Conservation (phyloP, 768 basidiomycete species). For the Strobilomyces confusus region DNA sequence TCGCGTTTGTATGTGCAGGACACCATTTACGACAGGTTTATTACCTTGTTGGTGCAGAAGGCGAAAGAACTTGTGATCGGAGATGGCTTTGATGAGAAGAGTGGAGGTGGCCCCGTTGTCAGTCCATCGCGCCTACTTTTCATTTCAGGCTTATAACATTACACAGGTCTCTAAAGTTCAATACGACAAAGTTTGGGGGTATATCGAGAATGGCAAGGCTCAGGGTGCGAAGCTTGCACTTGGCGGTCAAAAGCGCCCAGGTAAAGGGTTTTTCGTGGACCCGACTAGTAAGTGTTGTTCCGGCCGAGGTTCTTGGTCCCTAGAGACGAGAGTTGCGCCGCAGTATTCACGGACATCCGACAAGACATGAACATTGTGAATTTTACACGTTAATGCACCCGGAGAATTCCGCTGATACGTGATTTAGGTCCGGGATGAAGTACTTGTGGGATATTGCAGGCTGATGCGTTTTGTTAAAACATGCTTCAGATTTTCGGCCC, state of each 20-base stretch:
- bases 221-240: slow-evolving; percentile 76
- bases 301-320: slow-evolving; percentile 1
- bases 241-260: slow-evolving; percentile 75
- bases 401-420: slow-evolving; percentile 21
- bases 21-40: slow-evolving; percentile 80
- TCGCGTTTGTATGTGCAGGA: slow-evolving; percentile 90
- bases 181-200: slow-evolving; percentile 82
- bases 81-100: slow-evolving; percentile 73
- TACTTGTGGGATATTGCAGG: slow-evolving; percentile 12
- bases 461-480: slow-evolving; percentile 9
- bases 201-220: slow-evolving; percentile 81
- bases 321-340: slow-evolving; percentile 3
- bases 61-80: slow-evolving; percentile 71
- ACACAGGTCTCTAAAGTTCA: slow-evolving; percentile 76
- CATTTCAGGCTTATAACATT: slow-evolving; percentile 7
- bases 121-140: slow-evolving; percentile 21
- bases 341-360: slow-evolving; percentile 80
- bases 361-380: slow-evolving; percentile 84
- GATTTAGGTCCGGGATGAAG: slow-evolving; percentile 31
- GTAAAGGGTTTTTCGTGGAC: slow-evolving; percentile 85
- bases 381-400: slow-evolving; percentile 1
- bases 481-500: slow-evolving; percentile 84
- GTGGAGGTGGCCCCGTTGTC: slow-evolving; percentile 82
- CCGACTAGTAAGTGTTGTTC: slow-evolving; percentile 66
- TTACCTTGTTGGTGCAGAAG: slow-evolving; percentile 59